phyloP scores from a whole-genome alignment of 805 yeast species.

The Ogataea angusta region DNA sequence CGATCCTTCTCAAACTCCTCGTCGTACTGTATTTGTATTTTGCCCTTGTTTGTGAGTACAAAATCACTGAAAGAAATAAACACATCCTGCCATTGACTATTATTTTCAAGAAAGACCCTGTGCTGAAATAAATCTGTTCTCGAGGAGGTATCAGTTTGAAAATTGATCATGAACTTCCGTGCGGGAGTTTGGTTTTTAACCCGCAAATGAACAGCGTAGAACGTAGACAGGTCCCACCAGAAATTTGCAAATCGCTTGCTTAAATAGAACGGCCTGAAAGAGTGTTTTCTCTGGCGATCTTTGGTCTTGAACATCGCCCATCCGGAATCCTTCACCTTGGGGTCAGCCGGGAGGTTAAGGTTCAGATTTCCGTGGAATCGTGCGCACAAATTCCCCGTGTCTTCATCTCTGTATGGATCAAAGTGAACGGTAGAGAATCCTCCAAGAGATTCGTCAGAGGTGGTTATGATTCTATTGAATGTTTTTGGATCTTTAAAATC shows the following conservation, averaged over 20 bases:
- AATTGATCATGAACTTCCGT: constrained; percentile 70
- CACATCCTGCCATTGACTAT: constrained; percentile 71
- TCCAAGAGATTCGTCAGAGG: constrained; percentile 74
- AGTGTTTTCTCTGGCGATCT: constrained; percentile 48
- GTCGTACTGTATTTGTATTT: constrained; percentile 49
- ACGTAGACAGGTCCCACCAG: constrained; percentile 72
- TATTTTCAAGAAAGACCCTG: constrained; percentile 62
- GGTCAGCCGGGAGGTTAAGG: constrained; percentile 62
- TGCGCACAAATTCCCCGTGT: constrained; percentile 44
- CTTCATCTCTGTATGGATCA: constrained; percentile 41
- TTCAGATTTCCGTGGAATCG: constrained; percentile 68
- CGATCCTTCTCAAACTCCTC: constrained; percentile 56
- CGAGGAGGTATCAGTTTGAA: constrained; percentile 77
- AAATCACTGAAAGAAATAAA: constrained; percentile 74
- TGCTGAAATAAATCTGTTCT: constrained; percentile 82
- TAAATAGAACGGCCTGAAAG: constrained; percentile 41
- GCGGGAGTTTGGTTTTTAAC: constrained; percentile 59
- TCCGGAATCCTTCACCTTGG: constrained; percentile 62
- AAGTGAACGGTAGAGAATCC: constrained; percentile 59
- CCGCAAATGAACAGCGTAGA: constrained; percentile 58
- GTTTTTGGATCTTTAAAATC: constrained; percentile 55
- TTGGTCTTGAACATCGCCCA: constrained; percentile 82
- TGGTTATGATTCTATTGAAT: constrained; percentile 48
- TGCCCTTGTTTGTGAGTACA: constrained; percentile 81
- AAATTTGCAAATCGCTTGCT: constrained; percentile 35